A percentile compares a stretch with the other conserved stretches of the same genome.
These are phyloP conservation scores for Pseudoturritis turrita DNA, from an alignment of 345 rosid species.

Conservation along the genomic window DNA sequence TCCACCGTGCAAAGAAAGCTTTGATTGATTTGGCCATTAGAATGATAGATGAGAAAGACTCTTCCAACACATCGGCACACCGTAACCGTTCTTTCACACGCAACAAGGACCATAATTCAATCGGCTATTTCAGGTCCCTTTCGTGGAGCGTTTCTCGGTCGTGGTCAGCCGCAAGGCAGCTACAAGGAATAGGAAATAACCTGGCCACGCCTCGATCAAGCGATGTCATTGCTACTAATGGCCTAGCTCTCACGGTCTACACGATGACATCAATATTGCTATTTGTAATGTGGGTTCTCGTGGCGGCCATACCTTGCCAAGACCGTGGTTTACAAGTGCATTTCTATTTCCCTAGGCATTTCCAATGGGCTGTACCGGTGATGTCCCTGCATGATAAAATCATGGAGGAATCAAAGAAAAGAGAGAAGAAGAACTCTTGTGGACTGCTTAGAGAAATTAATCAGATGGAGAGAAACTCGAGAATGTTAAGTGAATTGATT, in stretches of 20 bases:
- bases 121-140: slow-evolving; percentile 66
- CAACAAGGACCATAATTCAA: slow-evolving; percentile 34
- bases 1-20: slow-evolving; percentile 81
- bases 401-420: slow-evolving; percentile 62
- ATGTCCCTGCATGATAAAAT: slow-evolving; percentile 55
- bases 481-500: slow-evolving; percentile 52
- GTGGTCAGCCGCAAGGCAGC: slow-evolving; percentile 86
- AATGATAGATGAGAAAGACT: slow-evolving; percentile 80
- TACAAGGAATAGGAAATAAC: slow-evolving; percentile 67
- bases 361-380: slow-evolving; percentile 56
- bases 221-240: slow-evolving; percentile 54
- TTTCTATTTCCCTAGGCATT: slow-evolving; percentile 61
- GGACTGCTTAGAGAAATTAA: slow-evolving; percentile 78
- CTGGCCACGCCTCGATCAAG: slow-evolving; percentile 46
- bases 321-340: slow-evolving; percentile 82
- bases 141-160: slow-evolving; percentile 94
- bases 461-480: slow-evolving; percentile 53
- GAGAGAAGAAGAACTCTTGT: slow-evolving; percentile 55
- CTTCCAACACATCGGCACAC: slow-evolving; percentile 47
- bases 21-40: slow-evolving; percentile 63
- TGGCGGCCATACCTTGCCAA: slow-evolving; percentile 91
- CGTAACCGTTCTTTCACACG: slow-evolving; percentile 78
- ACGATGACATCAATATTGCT: slow-evolving; percentile 62
- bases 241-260: slow-evolving; percentile 58
- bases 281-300: slow-evolving; percentile 82